These are phyloP conservation scores for Filobasidium wieringae DNA, from an alignment of 768 basidiomycete species.

Conservation along the genomic window DNA sequence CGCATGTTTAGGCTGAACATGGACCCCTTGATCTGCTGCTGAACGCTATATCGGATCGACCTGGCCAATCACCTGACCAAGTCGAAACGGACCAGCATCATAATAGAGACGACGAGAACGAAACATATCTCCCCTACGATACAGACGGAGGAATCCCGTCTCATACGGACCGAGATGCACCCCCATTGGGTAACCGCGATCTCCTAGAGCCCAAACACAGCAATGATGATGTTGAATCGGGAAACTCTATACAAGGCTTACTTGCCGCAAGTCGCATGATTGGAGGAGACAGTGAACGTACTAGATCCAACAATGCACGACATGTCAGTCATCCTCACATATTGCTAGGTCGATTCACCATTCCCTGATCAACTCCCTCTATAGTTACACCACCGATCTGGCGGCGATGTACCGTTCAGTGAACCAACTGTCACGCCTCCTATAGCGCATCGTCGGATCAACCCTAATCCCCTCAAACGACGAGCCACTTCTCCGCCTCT, in stretches of 20 bases:
- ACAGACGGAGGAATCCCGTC: too few species aligned
- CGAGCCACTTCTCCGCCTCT: slow-evolving; percentile 10
- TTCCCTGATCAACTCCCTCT: too few species aligned
- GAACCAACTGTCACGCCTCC: background rate
- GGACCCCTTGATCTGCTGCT: slow-evolving; percentile 28
- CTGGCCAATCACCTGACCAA: background rate
- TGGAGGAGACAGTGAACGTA: background rate
- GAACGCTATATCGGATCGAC: slow-evolving; percentile 27
- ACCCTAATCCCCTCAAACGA: background rate
- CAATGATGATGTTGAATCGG: too few species aligned
- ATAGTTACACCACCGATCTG: too few species aligned
- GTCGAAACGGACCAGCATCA: background rate
- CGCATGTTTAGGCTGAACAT: background rate
- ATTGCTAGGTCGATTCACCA: too few species aligned
- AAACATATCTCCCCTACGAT: too few species aligned
- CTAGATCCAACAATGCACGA: background rate
- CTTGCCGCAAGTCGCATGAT: slow-evolving; percentile 1
- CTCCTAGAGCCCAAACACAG: too few species aligned
- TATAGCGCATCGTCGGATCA: background rate
- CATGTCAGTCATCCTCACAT: too few species aligned
- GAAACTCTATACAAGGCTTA: slow-evolving; percentile 7
- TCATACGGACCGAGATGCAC: too few species aligned
- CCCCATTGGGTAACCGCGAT: too few species aligned
- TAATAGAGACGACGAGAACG: background rate
- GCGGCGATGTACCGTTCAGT: too few species aligned